Conservation (phyloP, 2,329 filamentous ascomycete species). For the Clonostachys rosea region DNA sequence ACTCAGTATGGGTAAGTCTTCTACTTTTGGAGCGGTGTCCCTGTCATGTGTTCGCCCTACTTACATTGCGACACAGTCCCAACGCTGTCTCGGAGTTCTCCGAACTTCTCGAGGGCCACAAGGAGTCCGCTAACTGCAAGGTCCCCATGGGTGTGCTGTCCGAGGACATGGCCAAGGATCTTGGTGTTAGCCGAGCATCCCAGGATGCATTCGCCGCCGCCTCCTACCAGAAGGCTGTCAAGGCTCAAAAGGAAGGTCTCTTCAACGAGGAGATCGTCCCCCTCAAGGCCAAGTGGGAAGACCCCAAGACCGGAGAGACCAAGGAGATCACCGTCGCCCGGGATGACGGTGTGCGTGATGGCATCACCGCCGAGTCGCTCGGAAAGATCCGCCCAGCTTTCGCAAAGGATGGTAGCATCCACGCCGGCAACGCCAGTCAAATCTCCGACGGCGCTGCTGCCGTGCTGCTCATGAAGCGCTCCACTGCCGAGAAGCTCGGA, state of each 20-base stretch:
- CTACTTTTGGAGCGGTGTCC: background rate
- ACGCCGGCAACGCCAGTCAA: constrained; percentile 93
- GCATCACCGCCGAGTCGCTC: constrained; percentile 85
- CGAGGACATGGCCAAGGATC: constrained; percentile 90
- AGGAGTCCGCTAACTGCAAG: constrained; percentile 90
- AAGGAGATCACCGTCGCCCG: constrained; percentile 77
- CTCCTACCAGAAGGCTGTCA: constrained; percentile 85
- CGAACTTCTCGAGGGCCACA: constrained; percentile 75
- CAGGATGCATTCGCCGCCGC: constrained; percentile 94
- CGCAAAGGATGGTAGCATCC: constrained; percentile 86
- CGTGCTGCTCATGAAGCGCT: constrained; percentile 92
- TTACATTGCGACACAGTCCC: constrained; percentile 46
- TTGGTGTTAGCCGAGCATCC: constrained; percentile 61
- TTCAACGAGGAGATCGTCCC: constrained; percentile 91
- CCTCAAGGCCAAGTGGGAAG: constrained; percentile 79
- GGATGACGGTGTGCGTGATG: constrained; percentile 83
- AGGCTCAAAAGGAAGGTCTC: constrained; percentile 82
- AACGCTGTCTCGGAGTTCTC: constrained; percentile 89
- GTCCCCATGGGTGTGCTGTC: constrained; percentile 94
- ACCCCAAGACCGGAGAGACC: constrained; percentile 85
- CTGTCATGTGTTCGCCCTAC: background rate
- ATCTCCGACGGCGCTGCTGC: constrained; percentile 95
- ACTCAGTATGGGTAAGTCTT: constrained; percentile 74
- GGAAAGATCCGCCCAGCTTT: constrained; percentile 88
- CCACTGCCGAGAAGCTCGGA: constrained; percentile 80